Base-by-base conservation (phyloP, 352 stramenopile species). In the Pythium oligandrum region DNA sequence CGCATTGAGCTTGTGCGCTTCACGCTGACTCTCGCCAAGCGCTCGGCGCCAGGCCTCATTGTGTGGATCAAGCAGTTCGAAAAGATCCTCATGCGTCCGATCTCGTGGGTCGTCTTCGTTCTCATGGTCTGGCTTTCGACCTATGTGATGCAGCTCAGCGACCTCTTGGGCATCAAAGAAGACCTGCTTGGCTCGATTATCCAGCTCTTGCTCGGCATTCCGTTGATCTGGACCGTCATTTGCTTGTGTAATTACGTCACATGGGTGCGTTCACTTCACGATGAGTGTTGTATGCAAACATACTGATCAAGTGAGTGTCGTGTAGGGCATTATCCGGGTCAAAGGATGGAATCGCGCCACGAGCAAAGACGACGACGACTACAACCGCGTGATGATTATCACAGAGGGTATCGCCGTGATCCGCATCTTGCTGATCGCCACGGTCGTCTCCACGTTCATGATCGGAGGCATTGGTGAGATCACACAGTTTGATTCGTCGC, bases 11-110 rank as follows among this genome's bases (percentile, higher is more conserved):
- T 88, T 33, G 78, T 94, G 40, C 81, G 78, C 31, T 88, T 92
- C 59, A 81, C 73, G 40, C 66, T 94, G 46, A 74, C 73, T 10
- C 63, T 94, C 6, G 66, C 63, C 56, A 71, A 78, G n/a, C 81
- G 83, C 12, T 71, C 77, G 26, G 35, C 87, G 17, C 78, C 81
- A 2, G 66, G 66, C 40, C 63, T 81, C 33, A 71, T 83, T 47
- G 70, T 78, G n/a, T 91, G 76, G 75, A 71, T 94, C 46, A 78
- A 83, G 38, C 77, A 94, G 68, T 92, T 94, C 55, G 83, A 94
- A 57, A 91, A 92, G 53, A 86, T 73, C 57, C 63, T 94, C 30
- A 46, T 90, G 51, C 66, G 70, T 35, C 83, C 83, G 42, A 64
- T 94, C 1, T 88, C 83, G 0, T 94, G 81, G 78, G 75, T 90